Evolutionary conservation across 441 rosid genomes (phyloP).

Genomic region (Raphanus hybrid): DNA sequence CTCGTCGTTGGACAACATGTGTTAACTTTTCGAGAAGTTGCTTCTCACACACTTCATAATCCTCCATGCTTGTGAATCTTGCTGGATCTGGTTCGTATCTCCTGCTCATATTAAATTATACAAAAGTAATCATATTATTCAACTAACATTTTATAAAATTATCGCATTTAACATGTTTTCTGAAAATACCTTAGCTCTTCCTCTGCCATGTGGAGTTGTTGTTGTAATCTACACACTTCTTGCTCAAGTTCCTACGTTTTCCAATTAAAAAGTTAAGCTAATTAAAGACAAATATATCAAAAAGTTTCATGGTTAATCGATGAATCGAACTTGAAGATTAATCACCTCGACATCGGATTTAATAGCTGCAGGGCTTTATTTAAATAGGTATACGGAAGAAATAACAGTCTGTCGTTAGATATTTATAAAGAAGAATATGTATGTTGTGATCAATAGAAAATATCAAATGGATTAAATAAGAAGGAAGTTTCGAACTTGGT

Average conservation of each 20-base stretch:
- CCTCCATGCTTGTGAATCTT: constrained; percentile 54
- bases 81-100: constrained; percentile 61
- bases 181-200: constrained; percentile 38
- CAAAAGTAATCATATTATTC: not conserved
- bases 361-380: constrained; percentile 37
- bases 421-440: not conserved
- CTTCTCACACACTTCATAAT: constrained; percentile 67
- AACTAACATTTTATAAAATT: not conserved
- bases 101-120: constrained; percentile 36
- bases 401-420: constrained; percentile 7
- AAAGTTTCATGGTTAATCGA: not conserved
- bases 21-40: constrained; percentile 58
- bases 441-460: not conserved
- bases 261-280: not conserved
- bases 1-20: constrained; percentile 62
- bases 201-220: constrained; percentile 43
- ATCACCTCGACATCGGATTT: constrained; percentile 44
- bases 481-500: constrained; percentile 51
- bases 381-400: not conserved
- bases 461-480: constrained; percentile 6
- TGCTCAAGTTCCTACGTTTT: constrained; percentile 39
- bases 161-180: not conserved
- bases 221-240: constrained; percentile 52
- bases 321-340: not conserved
- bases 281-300: not conserved